Base-by-base conservation (phyloP, 1,284 basidiomycete genomes). In the Termitomyces sp. region DNA sequence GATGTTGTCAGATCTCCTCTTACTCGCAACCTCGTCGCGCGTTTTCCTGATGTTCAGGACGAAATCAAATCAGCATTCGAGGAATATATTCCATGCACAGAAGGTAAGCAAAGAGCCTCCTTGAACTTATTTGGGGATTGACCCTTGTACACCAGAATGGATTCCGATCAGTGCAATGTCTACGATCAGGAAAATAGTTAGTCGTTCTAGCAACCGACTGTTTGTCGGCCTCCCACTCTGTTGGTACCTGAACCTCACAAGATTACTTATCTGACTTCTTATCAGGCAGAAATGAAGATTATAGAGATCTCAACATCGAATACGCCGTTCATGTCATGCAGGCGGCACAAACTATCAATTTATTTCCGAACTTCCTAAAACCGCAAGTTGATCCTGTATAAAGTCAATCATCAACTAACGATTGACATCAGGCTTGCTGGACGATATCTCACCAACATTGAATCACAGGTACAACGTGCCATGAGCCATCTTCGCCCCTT, bases 151-250 rank as follows among this genome's bases (percentile, higher is more conserved):
- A 30, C 28, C 46, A 77, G 75, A 69, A n/a, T 78, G 77, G 76
- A 60, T 63, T 2, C 60, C 58, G 8, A 49, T 74, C 14, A 64
- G 60, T 2, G 66, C 66, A 2, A 57, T 67, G 34, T 49, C 64
- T 3, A 67, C 64, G 0, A 54, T 74, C 13, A 66, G 67, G 62
- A 57, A 63, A 14, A 57, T 75, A 5, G 55, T 72, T 7, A 63
- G 66, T 38, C 62, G 69, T 24, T 57, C 64, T 11, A 70, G 54
- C 37, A 74, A 72, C 49, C 65, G 75, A 11, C 45, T 68, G 6
- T 71, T 76, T 48, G 68, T 75, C 31, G 74, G 74, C 1, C 58
- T 68, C 5, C 72, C 73, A 7, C 53, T 73, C 14, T 76, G 74
- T 74, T 50, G 4, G 50, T 26, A 21, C 3, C n/a, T 38, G 11